Evolutionary conservation across 176 grass and related monocot species (phyloP), one percentile per base, ranked within the genome.

Genomic region (Oryza glumipatula): DNA sequence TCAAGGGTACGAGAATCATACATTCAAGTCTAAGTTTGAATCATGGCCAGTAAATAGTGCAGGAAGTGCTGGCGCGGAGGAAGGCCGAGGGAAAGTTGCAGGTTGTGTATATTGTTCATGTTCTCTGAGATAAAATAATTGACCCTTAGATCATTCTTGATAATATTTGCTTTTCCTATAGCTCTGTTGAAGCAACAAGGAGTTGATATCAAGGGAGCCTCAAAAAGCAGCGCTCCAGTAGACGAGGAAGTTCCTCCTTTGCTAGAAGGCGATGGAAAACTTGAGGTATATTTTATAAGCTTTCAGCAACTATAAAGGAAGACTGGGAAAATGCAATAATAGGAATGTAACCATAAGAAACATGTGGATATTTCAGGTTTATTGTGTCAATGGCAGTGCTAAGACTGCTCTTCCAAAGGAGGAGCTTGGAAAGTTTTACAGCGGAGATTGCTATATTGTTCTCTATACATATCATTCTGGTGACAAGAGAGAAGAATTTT

Each of bases 381-480:
- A 93, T 93, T 83, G 67, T 72, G 74, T 98, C 67, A 80, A 92
- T 77, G 89, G 63, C 39, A 83, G 68, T 75, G 63, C 82, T 13
- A 98, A 98, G 89, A 92, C 74, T 84, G 76, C 73, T 83, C 67
- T 98, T 82, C 68, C 75, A 75, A 96, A 96, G 83, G 96, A 98
- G 73, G 96, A 96, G 67, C 73, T 91, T 85, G 93, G 96, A 81
- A 98, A 94, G 88, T 96, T 98, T 19, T 90, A 95, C 66, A 89
- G 86, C 12, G 96, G 96, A 80, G 96, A 94, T 73, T 98, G 96
- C 68, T 98, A 92, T 73, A 80, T 98, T 92, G 78, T 96, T 60
- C 93, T 96, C n/a, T 98, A 95, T 72, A 89, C 89, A 39, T 98
- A 96, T 72, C 93, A 94, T 94, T 95, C 91, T 85, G 80, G 87